Evolutionary conservation across 1,284 basidiomycete species (phyloP).

Genomic region (Phenoliferia sp.): DNA sequence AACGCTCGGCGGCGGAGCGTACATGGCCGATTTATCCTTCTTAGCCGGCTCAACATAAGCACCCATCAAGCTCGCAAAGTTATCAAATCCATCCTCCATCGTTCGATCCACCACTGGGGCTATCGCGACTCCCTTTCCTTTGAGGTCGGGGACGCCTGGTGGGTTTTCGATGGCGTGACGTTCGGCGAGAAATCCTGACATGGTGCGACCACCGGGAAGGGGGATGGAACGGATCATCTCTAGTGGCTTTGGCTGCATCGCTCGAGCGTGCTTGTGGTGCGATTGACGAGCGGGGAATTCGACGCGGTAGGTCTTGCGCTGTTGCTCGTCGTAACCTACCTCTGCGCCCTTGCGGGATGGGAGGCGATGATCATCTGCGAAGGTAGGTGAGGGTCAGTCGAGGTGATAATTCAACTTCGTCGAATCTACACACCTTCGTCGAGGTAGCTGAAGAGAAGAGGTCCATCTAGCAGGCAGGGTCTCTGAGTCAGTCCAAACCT

Average conservation of each 20-base stretch:
- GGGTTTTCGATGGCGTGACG: conserved; percentile 7
- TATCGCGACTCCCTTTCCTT: background rate
- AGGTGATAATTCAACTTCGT: background rate
- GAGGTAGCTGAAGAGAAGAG: conserved; percentile 1
- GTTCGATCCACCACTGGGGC: no score
- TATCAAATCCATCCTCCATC: no score
- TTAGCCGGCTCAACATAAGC: conserved; percentile 11
- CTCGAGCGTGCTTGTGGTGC: conserved; percentile 20
- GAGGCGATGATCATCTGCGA: background rate
- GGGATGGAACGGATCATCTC: background rate
- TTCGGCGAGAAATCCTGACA: conserved; percentile 21
- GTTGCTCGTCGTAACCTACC: conserved; percentile 8
- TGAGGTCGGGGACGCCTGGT: conserved; percentile 21
- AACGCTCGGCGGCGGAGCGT: conserved; percentile 16
- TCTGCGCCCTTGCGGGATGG: background rate
- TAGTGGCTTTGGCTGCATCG: background rate
- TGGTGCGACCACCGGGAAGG: conserved; percentile 14
- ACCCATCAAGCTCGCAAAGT: conserved; percentile 9
- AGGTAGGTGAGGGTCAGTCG: background rate
- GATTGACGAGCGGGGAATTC: conserved; percentile 28
- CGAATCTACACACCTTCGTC: background rate
- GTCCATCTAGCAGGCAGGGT: background rate
- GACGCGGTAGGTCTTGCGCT: conserved; percentile 21
- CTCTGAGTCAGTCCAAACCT: background rate
- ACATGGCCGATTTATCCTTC: conserved; percentile 20